Evolutionary conservation across 805 yeast species (phyloP).

Genomic region (Saccharomycopsis vini): DNA sequence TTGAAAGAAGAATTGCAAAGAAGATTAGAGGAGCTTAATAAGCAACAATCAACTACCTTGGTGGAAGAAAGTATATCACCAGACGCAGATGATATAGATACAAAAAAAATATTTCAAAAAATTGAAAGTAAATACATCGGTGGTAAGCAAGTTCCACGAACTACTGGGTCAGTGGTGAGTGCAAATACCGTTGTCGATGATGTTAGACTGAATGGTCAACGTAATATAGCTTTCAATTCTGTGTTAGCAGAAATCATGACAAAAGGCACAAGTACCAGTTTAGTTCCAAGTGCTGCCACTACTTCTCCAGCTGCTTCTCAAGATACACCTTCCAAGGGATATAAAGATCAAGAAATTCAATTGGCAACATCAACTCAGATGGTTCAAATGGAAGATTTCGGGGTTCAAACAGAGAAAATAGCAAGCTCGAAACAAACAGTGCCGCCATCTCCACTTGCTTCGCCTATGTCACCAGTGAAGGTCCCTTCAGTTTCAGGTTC

Average conservation of each 20-base stretch:
- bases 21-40: slow-evolving; percentile 28
- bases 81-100: slow-evolving; percentile 11
- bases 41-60: slow-evolving; percentile 6
- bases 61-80: too few relatives aligned
- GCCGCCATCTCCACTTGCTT: too few relatives aligned
- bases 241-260: slow-evolving; percentile 12
- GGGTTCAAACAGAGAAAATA: too few relatives aligned
- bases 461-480: too few relatives aligned
- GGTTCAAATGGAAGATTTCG: too few relatives aligned
- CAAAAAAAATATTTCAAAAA: slow-evolving; percentile 4
- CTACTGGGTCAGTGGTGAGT: slow-evolving; percentile 8
- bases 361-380: too few relatives aligned
- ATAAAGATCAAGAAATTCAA: too few relatives aligned
- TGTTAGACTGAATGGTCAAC: slow-evolving; percentile 1
- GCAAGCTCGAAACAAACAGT: too few relatives aligned
- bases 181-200: slow-evolving; percentile 1
- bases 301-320: slow-evolving; percentile 29
- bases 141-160: slow-evolving; percentile 11
- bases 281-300: too few relatives aligned
- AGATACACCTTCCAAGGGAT: slow-evolving; percentile 31
- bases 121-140: slow-evolving; percentile 16
- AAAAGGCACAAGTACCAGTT: background rate
- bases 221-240: slow-evolving; percentile 2
- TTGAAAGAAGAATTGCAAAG: slow-evolving; percentile 32
- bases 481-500: background rate